Conservation (phyloP, 371 early-diverging fungal species). For the Actinomortierella wolfii region DNA sequence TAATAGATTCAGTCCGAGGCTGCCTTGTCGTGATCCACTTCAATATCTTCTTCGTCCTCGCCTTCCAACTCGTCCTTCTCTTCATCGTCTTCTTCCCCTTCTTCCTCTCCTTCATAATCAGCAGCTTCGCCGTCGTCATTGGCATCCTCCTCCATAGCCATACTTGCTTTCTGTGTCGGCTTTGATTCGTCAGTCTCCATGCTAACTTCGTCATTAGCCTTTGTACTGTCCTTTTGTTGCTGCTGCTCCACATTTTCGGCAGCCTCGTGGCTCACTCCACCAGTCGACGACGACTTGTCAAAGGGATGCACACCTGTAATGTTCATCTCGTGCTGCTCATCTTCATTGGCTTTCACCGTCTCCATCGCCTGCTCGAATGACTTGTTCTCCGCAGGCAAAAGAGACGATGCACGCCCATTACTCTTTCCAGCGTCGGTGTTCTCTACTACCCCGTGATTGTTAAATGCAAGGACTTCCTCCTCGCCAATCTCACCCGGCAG, state of each 20-base stretch:
- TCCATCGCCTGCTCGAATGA: too few relatives aligned
- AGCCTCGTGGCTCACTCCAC: too few relatives aligned
- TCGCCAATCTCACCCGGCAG: not conserved
- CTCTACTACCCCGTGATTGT: too few relatives aligned
- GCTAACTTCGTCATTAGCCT: not conserved
- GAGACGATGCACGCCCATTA: too few relatives aligned
- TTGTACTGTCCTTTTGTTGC: not conserved
- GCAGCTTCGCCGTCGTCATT: not conserved
- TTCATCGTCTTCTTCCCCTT: slow-evolving; percentile 34
- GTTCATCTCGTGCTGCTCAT: not conserved
- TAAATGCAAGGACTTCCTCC: not conserved
- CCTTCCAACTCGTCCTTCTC: slow-evolving; percentile 16
- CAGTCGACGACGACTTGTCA: too few relatives aligned
- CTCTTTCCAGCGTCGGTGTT: too few relatives aligned
- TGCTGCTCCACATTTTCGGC: not conserved
- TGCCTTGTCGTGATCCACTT: slow-evolving; percentile 46
- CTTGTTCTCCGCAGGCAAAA: too few relatives aligned
- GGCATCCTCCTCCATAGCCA: not conserved
- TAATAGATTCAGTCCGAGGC: too few relatives aligned
- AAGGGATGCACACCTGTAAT: too few relatives aligned
- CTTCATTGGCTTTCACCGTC: not conserved
- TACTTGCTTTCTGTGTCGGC: too few relatives aligned
- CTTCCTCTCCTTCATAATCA: slow-evolving; percentile 5
- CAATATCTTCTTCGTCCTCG: slow-evolving; percentile 55
- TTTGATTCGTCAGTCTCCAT: not conserved